Evolutionary conservation across 805 yeast species (phyloP), one percentile per base, ranked within the genome.

Genomic region (Allodekkera sacchari): DNA sequence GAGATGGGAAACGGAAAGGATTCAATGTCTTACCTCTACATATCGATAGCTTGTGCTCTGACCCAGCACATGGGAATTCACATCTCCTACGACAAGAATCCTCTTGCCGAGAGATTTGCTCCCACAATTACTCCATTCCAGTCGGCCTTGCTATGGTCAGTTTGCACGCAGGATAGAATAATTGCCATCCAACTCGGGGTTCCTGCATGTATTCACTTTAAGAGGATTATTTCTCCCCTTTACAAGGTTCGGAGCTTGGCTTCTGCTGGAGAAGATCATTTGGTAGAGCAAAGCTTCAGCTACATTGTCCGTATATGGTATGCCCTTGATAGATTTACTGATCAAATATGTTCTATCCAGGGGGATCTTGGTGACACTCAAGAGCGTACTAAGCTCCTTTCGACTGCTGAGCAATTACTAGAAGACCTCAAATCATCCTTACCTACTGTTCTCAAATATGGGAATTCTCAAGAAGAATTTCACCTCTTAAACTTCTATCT

Each of bases 41-140:
- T 48, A 7, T 47, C 59, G 1, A 48, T 57, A 43, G 49, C 55
- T 1, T 55, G 61, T 22, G 43, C 59, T 4, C 32, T 54, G 16
- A 43, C 57, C 1, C 61, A 56, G 33, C 60, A 56, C 30, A 45
- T 55, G 50, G 60, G 61, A 3, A 36, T 45, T 16, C 61, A 55
- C 30, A 54, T 55, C 13, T 41, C 50, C 1, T 45, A 48, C 23
- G 46, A 45, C 13, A 41, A 42, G 9, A 36, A 44, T 19, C 36
- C 43, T 1, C 25, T 38, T 13, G 41, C 49, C 2, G 41, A 38
- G 8, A 31, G 28, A 11, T 47, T 38, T 36, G 52, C 53, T 9
- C 54, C 52, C 9, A 41, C 35, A 21, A 32, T 38, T 1, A 43
- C 57, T 2, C 55, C 55, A 2, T 37, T 42, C 16, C 43, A 44